Evolutionary conservation across 1,284 basidiomycete species (phyloP).

Genomic region (Bjerkandera adusta): DNA sequence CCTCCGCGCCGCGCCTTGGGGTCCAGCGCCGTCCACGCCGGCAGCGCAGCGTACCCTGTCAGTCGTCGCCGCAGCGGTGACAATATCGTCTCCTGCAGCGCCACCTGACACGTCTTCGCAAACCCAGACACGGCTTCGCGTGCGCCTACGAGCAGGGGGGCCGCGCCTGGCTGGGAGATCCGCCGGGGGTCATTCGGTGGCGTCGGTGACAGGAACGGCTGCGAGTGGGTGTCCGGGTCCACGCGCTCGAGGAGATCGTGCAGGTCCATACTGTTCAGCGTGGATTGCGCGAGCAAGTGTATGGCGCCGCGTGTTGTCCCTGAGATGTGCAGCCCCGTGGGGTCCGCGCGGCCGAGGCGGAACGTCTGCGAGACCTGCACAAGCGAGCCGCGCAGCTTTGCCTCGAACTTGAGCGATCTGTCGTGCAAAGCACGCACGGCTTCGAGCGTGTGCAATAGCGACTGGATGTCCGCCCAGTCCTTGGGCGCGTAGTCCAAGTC

Average conservation of each 20-base stretch:
- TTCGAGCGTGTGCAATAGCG: slow-evolving; percentile 78
- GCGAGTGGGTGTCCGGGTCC: slow-evolving; percentile 39
- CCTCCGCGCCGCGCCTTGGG: slow-evolving; percentile 43
- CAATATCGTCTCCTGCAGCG: slow-evolving; percentile 81
- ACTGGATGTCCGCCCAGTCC: slow-evolving; percentile 86
- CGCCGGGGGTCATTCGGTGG: slow-evolving; percentile 25
- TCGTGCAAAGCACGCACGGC: slow-evolving; percentile 72
- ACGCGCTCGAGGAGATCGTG: slow-evolving; percentile 59
- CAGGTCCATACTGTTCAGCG: slow-evolving; percentile 79
- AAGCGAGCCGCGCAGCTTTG: slow-evolving; percentile 58
- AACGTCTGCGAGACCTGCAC: slow-evolving; percentile 58
- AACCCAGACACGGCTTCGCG: slow-evolving; percentile 63
- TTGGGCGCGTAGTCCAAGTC: slow-evolving; percentile 85
- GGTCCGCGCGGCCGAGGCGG: slow-evolving; percentile 52
- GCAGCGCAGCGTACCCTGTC: slow-evolving; percentile 63
- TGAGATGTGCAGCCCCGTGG: slow-evolving; percentile 51
- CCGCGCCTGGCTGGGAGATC: slow-evolving; percentile 24
- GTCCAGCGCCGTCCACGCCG: slow-evolving; percentile 63
- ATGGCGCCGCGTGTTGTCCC: slow-evolving; percentile 69
- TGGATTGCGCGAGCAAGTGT: slow-evolving; percentile 74
- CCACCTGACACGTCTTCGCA: slow-evolving; percentile 71
- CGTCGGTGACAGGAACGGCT: slow-evolving; percentile 21
- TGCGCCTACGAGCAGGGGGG: slow-evolving; percentile 55
- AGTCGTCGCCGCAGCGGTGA: slow-evolving; percentile 83
- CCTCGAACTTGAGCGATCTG: slow-evolving; percentile 66